Evolutionary conservation across 2,329 filamentous ascomycete genomes (phyloP).

Genomic region (Paramyrothecium roridum): DNA sequence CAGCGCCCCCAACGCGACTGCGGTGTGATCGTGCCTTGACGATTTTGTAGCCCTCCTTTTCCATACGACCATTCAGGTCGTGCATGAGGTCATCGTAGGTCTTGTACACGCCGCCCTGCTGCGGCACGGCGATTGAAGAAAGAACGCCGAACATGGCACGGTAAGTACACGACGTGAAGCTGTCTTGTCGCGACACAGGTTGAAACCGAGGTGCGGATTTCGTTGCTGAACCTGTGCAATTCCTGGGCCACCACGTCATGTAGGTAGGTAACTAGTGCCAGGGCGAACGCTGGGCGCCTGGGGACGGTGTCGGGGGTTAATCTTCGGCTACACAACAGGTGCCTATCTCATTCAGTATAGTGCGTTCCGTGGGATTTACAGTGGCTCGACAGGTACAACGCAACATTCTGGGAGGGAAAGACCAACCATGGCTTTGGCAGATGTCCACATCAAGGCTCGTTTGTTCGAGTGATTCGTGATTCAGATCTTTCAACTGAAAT

Average conservation of each 20-base stretch:
- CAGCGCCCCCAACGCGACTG: constrained; percentile 34
- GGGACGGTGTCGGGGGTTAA: no score
- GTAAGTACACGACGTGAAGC: not conserved
- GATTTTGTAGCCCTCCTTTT: constrained; percentile 43
- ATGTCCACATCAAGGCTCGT: no score
- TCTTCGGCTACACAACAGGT: no score
- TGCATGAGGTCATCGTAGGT: constrained; percentile 40
- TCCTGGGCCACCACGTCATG: not conserved
- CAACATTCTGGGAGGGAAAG: no score
- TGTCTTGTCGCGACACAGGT: not conserved
- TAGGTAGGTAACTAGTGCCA: no score
- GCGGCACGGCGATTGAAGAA: constrained; percentile 32
- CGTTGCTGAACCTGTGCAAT: not conserved
- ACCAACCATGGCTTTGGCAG: no score
- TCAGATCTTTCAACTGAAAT: no score
- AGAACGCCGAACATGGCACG: constrained; percentile 41
- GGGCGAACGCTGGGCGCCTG: no score
- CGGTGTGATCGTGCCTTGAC: constrained; percentile 42
- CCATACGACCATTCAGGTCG: constrained; percentile 36
- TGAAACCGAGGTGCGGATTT: not conserved
- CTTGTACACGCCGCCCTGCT: constrained; percentile 28
- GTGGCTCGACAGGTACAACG: no score
- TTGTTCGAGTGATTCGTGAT: no score
- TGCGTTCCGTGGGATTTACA: no score
- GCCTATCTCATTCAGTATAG: no score